Evolutionary conservation across 2,329 filamentous ascomycete genomes (phyloP), one percentile per base, ranked within the genome.

Genomic region (Aquanectria penicillioides): DNA sequence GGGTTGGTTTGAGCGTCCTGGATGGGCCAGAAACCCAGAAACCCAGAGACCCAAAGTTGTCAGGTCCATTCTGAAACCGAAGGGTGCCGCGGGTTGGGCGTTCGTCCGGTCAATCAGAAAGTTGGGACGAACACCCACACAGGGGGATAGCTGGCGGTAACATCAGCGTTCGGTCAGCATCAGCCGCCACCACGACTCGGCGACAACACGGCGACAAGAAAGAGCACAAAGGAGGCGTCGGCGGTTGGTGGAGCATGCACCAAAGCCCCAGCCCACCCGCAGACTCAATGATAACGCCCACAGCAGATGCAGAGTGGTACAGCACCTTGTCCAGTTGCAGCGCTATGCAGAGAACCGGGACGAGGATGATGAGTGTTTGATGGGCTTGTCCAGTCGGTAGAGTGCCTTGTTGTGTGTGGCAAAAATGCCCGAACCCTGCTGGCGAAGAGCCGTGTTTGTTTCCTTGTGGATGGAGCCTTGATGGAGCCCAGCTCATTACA

Each of bases 381-480:
- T 41, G n/a, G n/a, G n/a, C n/a, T n/a, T 13, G 34, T 34, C 26
- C 34, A 38, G 47, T 50, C 47, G 47, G 47, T 40, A 38, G 34
- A 50, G 49, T 41, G 43, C 43, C 54, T 37, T 33, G 33, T 31
- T 38, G 31, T 25, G 33, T 34, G 47, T 25, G 33, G 47, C 23
- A 52, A 38, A 54, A 52, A 20, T 52, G 47, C 12, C 54, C 54
- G 54, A 52, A 52, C 47, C 47, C 54, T 43, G 44, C 36, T 31
- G 54, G 28, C 22, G 22, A 41, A 41, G 18, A 57, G 54, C 47
- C 54, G 48, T 47, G 40, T 47, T 57, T 52, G 54, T 57, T 57
- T 57, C 52, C 29, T 22, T 31, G 33, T 6, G 29, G 36, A 47
- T 36, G 54, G 38, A 47, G 38, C 33, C 26, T 29, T 38, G 29